phyloP scores from a whole-genome alignment of 768 basidiomycete species.

The Kockovaella imperatae region DNA sequence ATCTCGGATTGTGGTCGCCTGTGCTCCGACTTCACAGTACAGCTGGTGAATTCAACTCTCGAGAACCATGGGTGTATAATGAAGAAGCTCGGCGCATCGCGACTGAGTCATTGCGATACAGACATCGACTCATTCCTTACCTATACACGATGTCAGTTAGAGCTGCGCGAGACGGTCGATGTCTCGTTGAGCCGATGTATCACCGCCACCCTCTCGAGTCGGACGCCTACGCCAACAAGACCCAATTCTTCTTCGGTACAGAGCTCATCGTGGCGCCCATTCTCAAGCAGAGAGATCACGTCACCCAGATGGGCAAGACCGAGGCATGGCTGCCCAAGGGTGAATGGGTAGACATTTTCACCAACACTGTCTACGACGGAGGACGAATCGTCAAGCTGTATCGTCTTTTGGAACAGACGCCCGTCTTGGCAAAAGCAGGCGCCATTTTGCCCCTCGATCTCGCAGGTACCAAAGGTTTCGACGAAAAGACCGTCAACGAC shows the following conservation, averaged over 20 bases:
- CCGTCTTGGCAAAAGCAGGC: slow-evolving; percentile 18
- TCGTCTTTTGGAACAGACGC: slow-evolving; percentile 10
- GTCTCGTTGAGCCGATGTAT: slow-evolving; percentile 22
- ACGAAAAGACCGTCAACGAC: neutral
- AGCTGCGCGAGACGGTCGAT: slow-evolving; percentile 4
- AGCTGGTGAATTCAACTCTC: slow-evolving; percentile 27
- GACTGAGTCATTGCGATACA: slow-evolving; percentile 12
- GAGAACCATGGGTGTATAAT: slow-evolving; percentile 20
- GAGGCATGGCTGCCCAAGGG: slow-evolving; percentile 20
- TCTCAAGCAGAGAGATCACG: slow-evolving; percentile 5
- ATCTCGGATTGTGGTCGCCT: slow-evolving; percentile 27
- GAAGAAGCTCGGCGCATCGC: slow-evolving; percentile 8
- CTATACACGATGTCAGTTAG: slow-evolving; percentile 12
- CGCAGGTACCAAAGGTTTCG: no score
- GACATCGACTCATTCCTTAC: slow-evolving; percentile 23
- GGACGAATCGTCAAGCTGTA: slow-evolving; percentile 14
- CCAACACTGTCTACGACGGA: slow-evolving; percentile 21
- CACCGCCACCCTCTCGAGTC: slow-evolving; percentile 13
- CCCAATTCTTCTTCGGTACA: slow-evolving; percentile 24
- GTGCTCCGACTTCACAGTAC: slow-evolving; percentile 25
- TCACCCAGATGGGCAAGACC: slow-evolving; percentile 8
- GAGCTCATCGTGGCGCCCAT: slow-evolving; percentile 20
- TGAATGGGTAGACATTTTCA: slow-evolving; percentile 23
- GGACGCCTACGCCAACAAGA: slow-evolving; percentile 18
- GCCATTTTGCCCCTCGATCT: slow-evolving; percentile 19